phyloP scores from a whole-genome alignment of 148 eudicot genomes.

The Selenicereus undatus region DNA sequence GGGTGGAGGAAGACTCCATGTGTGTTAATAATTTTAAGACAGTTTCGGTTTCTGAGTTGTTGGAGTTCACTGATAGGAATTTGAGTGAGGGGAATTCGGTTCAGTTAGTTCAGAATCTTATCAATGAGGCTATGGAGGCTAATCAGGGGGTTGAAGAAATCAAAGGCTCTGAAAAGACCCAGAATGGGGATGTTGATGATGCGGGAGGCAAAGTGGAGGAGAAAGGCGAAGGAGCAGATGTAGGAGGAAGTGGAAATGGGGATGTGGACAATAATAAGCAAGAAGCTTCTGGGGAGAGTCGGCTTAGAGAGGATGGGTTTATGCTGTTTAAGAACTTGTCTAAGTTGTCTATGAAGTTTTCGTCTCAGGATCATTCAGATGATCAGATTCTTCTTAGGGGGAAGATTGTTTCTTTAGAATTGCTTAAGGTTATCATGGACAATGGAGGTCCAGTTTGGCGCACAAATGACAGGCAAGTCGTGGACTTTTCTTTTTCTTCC shows the following conservation, averaged over 20 bases:
- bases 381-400: constrained; percentile 94
- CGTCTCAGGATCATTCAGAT: constrained; percentile 77
- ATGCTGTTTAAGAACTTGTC: constrained; percentile 82
- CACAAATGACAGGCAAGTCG: constrained; percentile 70
- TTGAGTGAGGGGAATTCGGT: constrained; percentile 93
- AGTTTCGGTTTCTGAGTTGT: constrained; percentile 60
- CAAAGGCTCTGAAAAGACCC: neutral
- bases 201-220: constrained; percentile 18
- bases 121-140: constrained; percentile 63
- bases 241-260: constrained; percentile 22
- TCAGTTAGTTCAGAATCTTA: constrained; percentile 67
- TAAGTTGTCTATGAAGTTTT: constrained; percentile 93
- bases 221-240: constrained; percentile 23
- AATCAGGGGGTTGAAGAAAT: constrained; percentile 36
- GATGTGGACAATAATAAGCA: constrained; percentile 28
- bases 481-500: neutral
- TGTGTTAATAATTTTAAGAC: constrained; percentile 34
- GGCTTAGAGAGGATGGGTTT: constrained; percentile 82
- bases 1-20: constrained; percentile 66
- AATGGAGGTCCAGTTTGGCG: constrained; percentile 81
- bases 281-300: constrained; percentile 35
- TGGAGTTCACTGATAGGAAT: constrained; percentile 88
- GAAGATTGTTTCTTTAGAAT: constrained; percentile 81
- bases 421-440: constrained; percentile 86
- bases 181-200: constrained; percentile 22